phyloP scores from a whole-genome alignment of 441 rosid genomes.

The Syzygium syzygioides region DNA sequence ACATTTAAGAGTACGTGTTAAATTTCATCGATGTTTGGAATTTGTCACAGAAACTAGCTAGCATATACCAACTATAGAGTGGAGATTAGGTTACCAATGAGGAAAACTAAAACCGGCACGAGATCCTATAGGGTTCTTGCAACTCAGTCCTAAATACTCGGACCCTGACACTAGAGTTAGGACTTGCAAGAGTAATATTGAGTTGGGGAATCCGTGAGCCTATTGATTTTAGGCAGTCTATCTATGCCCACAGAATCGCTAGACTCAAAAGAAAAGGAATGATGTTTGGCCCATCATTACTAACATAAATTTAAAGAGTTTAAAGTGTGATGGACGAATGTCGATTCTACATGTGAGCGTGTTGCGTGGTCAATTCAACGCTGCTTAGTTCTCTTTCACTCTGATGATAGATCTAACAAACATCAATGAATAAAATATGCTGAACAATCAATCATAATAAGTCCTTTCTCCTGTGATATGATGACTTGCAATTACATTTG shows the following conservation, averaged over 20 bases:
- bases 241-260: not conserved
- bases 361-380: not conserved
- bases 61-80: not conserved
- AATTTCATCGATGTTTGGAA: not conserved
- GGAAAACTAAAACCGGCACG: not conserved
- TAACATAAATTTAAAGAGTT: not conserved
- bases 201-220: not conserved
- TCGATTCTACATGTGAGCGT: not conserved
- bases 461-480: not conserved
- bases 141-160: not conserved
- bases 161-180: not conserved
- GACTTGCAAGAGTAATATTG: not conserved
- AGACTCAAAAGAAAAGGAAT: not conserved
- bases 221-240: not conserved
- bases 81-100: not conserved
- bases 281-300: not conserved
- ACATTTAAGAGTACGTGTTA: not conserved
- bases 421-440: not conserved
- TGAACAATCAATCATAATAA: not conserved
- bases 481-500: not conserved
- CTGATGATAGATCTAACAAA: not conserved
- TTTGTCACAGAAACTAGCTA: not conserved
- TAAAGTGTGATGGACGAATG: not conserved
- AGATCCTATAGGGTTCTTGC: not conserved
- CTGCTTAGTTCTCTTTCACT: not conserved